A percentile compares a stretch with the other conserved stretches of the same genome.
Conservation (phyloP, 208 protist genomes). For the Trypanosoma cruzi region DNA sequence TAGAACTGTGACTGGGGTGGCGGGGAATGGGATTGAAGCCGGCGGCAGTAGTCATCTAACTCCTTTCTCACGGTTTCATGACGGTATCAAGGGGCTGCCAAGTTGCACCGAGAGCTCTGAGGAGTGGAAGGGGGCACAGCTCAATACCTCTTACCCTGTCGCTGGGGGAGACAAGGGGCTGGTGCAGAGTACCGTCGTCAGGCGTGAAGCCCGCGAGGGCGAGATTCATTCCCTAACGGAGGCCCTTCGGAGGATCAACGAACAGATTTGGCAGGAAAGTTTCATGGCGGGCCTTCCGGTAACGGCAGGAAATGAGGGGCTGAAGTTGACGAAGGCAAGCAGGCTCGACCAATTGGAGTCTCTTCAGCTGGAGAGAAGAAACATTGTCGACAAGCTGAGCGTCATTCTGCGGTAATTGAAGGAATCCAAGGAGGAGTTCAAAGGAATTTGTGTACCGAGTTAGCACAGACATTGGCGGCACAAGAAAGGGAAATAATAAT, state of each 20-base stretch:
- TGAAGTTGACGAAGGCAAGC: not conserved
- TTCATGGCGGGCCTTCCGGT: constrained; percentile 32
- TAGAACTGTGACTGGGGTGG: not conserved
- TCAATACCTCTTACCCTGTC: not conserved
- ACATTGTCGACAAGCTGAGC: constrained; percentile 52
- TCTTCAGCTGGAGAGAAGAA: constrained; percentile 47
- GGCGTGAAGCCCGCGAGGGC: constrained; percentile 62
- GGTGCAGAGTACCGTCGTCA: constrained; percentile 60
- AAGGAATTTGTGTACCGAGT: too few species aligned
- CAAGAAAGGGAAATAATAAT: too few species aligned
- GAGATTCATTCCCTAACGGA: constrained; percentile 79
- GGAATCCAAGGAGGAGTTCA: not conserved
- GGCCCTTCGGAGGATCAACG: constrained; percentile 67
- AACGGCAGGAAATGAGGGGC: not conserved
- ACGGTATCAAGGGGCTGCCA: not conserved
- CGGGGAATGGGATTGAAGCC: not conserved
- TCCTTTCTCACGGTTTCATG: constrained; percentile 2
- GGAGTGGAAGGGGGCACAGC: not conserved
- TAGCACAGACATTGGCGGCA: too few species aligned
- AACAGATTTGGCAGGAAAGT: constrained; percentile 80
- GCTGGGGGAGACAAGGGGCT: constrained; percentile 23
- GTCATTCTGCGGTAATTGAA: constrained; percentile 31
- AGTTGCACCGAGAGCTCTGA: too few species aligned
- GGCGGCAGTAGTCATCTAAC: not conserved
- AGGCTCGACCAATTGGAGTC: constrained; percentile 27